Evolutionary conservation across 208 protist species (phyloP).

Genomic region (Trypanosoma vivax): DNA sequence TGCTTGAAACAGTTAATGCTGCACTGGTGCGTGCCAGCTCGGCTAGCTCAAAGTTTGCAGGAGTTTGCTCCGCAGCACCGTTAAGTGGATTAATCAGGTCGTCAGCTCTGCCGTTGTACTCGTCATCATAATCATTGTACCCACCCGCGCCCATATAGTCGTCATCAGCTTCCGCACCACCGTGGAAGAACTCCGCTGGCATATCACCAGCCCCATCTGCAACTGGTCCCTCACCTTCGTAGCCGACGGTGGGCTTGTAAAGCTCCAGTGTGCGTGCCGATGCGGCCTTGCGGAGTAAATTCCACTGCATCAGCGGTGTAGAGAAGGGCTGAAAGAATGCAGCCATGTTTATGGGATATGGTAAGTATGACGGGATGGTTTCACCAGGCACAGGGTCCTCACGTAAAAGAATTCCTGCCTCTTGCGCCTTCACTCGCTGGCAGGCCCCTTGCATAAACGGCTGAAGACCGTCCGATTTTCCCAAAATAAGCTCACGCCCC

Average conservation of each 20-base stretch:
- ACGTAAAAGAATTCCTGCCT: slow-evolving; percentile 46
- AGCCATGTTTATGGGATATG: slow-evolving; percentile 46
- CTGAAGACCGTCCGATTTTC: slow-evolving; percentile 41
- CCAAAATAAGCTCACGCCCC: slow-evolving; percentile 67
- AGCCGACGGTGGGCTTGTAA: slow-evolving; percentile 7
- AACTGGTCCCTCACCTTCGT: slow-evolving; percentile 9
- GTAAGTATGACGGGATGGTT: slow-evolving; percentile 59
- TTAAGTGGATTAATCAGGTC: slow-evolving; percentile 23
- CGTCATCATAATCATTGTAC: slow-evolving; percentile 39
- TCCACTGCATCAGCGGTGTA: slow-evolving; percentile 64
- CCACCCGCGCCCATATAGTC: slow-evolving; percentile 24
- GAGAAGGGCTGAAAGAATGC: slow-evolving; percentile 79
- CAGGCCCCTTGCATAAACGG: slow-evolving; percentile 56
- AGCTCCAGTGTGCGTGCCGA: slow-evolving; percentile 26
- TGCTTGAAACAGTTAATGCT: slow-evolving; percentile 19
- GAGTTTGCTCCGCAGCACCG: slow-evolving; percentile 22
- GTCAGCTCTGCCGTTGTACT: slow-evolving; percentile 18
- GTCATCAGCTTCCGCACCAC: slow-evolving; percentile 47
- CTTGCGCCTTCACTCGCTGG: slow-evolving; percentile 59
- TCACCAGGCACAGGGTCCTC: slow-evolving; percentile 44
- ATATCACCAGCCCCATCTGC: slow-evolving; percentile 33
- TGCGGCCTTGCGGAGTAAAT: slow-evolving; percentile 77
- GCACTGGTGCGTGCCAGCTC: slow-evolving; percentile 12
- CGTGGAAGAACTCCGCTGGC: slow-evolving; percentile 76
- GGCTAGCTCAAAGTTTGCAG: slow-evolving; percentile 13